phyloP scores from a whole-genome alignment of 1,284 basidiomycete genomes.

The Taiwanofungus camphoratus region DNA sequence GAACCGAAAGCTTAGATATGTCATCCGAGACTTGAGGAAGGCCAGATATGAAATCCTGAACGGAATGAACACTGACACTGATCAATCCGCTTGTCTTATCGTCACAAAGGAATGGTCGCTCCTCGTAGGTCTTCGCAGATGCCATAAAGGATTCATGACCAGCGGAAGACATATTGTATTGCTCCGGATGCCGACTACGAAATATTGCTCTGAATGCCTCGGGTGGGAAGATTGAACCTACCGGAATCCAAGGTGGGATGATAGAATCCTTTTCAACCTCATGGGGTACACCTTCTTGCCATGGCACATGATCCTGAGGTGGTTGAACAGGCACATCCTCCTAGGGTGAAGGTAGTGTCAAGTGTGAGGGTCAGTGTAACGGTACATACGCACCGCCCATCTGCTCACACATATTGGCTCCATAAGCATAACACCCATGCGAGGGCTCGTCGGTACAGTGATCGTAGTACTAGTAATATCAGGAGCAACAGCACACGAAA shows the following conservation, averaged over 20 bases:
- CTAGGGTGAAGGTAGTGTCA: conserved; percentile 19
- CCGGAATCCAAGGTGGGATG: conserved; percentile 39
- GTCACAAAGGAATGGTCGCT: too few relatives aligned
- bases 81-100: too few relatives aligned
- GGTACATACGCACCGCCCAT: conserved; percentile 44
- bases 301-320: conserved; percentile 41
- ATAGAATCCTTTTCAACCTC: conserved; percentile 12
- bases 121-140: too few relatives aligned
- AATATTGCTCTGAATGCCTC: conserved; percentile 31
- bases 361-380: background rate
- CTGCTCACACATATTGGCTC: conserved; percentile 43
- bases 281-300: conserved; percentile 33
- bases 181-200: conserved; percentile 19
- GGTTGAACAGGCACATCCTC: conserved; percentile 26
- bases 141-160: too few relatives aligned
- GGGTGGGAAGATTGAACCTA: conserved; percentile 45
- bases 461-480: conserved; percentile 20
- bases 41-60: too few relatives aligned
- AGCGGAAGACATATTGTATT: too few relatives aligned
- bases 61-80: too few relatives aligned
- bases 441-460: conserved; percentile 47
- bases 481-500: background rate
- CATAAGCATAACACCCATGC: conserved; percentile 43
- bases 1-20: conserved; percentile 21
- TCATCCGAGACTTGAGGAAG: background rate